Base-by-base conservation (phyloP, 1,139 yeast species). In the Nakaseomyces kungkrabaensis region DNA sequence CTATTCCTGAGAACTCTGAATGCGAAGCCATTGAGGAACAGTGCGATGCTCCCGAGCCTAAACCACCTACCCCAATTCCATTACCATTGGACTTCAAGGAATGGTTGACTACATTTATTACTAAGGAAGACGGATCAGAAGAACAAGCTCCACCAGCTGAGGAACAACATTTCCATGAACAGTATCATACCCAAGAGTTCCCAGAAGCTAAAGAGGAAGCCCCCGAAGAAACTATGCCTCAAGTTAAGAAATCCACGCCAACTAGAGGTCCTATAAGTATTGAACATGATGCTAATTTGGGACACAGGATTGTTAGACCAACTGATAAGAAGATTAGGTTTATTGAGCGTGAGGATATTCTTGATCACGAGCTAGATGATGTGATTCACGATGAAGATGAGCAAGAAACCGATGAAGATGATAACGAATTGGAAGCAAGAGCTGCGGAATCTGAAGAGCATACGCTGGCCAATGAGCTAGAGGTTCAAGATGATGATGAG, bases 31-130 rank as follows among this genome's bases (percentile, higher is more conserved):
- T 41, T 11, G 46, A 32, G 37, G 46, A 31, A 9, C 8, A 43
- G 5, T 13, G 29, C 25, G 17, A 22, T 1, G 17, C 37, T 1
- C 32, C 26, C 13, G 42, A 48, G 22, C 40, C 45, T 17, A 42
- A 36, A 24, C 50, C 53, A 4, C 53, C 50, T 13, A 42, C 54
- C 7, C 56, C 56, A n/a, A 43, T 52, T 13, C 47, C 38, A 17
- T 32, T 51, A 22, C 55, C 55, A 6, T 34, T 53, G 17, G 54
- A 53, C 37, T 55, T 55, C 47, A 53, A 51, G 36, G 53, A 55
- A 43, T 55, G 58, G 58, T 36, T 55, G 37, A 55, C 58, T 5
- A 55, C 56, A n/a, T 55, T 55, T 40, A 52, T 55, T 11, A 46
- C 40, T 9, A 54, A 53, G 27, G 58, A 54, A n/a, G 48, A 11